Evolutionary conservation across 495 filamentous ascomycete genomes (phyloP), one percentile per base, ranked within the genome.

Genomic region (Aspergillus cristatus): DNA sequence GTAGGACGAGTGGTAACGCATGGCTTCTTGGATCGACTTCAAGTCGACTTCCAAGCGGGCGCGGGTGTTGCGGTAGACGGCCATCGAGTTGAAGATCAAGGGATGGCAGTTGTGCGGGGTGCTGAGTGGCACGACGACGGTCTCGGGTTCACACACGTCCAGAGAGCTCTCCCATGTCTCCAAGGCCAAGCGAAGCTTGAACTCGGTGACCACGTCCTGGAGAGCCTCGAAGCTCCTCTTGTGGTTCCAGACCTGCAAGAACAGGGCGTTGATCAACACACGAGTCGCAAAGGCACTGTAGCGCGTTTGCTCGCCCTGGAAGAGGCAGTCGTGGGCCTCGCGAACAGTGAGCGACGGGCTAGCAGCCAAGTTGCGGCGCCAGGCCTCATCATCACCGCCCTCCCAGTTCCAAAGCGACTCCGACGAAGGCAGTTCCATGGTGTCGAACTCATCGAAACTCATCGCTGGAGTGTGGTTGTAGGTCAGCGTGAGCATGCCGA

Each of bases 141-240:
- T 83, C 57, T 98, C 91, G 3, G 90, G 79, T 65, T 97, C 90
- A 57, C 89, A 96, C 35, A 94, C 71, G 34, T 94, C 87, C 7
- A 97, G 74, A 13, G 91, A 93, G 68, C 80, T 87, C 72, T 96
- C 89, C 91, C 91, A 98, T 14, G 90, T 96, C 67, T 97, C 91
- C 38, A 98, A 70, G 31, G 91, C 91, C 16, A 95, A 76, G 42
- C 93, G 78, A 38, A 98, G 81, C 71, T 95, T 98, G 75, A 95
- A 98, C 62, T 98, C 91, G 13, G 90, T 94, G 7, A 96, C 89
- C 33, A 96, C 88, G 58, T 94, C 90, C 58, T 96, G 91, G 35
- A 95, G 68, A 32, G 88, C 87, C 60, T 96, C 90, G 29, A 90
- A 88, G 61, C 84, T 95, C 45, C 91, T 84, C 75, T 96, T 95